phyloP scores from a whole-genome alignment of 2,329 filamentous ascomycete species.

The Myotisia sp. region DNA sequence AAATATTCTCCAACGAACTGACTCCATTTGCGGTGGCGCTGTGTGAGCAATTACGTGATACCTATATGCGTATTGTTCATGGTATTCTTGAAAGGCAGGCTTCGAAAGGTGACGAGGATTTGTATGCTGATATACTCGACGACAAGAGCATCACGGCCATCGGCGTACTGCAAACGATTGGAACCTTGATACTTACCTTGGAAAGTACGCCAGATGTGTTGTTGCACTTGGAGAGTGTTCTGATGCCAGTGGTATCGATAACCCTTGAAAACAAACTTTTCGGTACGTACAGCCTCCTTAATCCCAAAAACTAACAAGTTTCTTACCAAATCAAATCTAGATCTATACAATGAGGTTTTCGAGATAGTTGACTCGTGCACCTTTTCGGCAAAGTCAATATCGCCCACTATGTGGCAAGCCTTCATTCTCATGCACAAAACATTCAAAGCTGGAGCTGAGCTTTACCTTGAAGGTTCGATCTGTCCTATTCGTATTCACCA shows the following conservation, averaged over 20 bases:
- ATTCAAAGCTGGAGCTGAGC: constrained; percentile 91
- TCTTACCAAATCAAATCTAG: constrained; percentile 26
- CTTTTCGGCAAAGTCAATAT: constrained; percentile 91
- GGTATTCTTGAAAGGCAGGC: constrained; percentile 78
- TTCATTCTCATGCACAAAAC: constrained; percentile 94
- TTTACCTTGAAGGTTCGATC: constrained; percentile 61
- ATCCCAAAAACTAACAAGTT: background rate
- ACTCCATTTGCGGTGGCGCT: constrained; percentile 94
- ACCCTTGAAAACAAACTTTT: constrained; percentile 97
- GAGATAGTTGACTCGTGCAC: constrained; percentile 99
- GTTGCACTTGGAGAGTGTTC: constrained; percentile 79
- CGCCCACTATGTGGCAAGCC: constrained; percentile 93
- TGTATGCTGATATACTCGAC: constrained; percentile 81
- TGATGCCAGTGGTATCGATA: constrained; percentile 94
- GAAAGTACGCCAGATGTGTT: constrained; percentile 96
- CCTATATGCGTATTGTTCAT: constrained; percentile 82
- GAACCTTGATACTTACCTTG: constrained; percentile 86
- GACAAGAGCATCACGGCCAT: constrained; percentile 98
- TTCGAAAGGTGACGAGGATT: constrained; percentile 60
- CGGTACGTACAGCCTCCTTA: constrained; percentile 33
- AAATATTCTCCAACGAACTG: constrained; percentile 92
- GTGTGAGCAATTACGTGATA: constrained; percentile 89
- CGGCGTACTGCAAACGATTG: constrained; percentile 92
- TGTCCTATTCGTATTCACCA: background rate
- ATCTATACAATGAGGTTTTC: constrained; percentile 95